phyloP scores from a whole-genome alignment of 441 rosid genomes.

The Capsella rubella region DNA sequence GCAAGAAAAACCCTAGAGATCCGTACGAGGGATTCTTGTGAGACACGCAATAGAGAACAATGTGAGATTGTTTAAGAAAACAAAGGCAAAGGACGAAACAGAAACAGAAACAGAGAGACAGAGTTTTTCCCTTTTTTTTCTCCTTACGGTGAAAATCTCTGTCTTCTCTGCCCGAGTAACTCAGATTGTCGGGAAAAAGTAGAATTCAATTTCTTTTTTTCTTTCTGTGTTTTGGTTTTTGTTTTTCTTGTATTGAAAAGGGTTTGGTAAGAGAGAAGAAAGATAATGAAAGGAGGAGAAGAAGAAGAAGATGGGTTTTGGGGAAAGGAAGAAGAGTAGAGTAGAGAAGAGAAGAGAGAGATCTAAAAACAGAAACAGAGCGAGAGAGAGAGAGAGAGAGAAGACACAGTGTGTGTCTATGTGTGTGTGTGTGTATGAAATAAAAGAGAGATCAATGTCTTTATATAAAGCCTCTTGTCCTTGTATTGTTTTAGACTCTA shows the following conservation, averaged over 20 bases:
- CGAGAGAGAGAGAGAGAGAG: constrained; percentile 17
- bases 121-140: constrained; percentile 13
- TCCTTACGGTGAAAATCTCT: constrained; percentile 33
- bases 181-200: constrained; percentile 34
- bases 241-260: constrained; percentile 21
- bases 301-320: constrained; percentile 41
- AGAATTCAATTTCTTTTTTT: constrained; percentile 6
- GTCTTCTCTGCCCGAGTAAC: constrained; percentile 39
- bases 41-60: constrained; percentile 35
- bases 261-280: constrained; percentile 37
- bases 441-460: constrained; percentile 43
- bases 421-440: constrained; percentile 29
- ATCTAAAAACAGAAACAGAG: constrained; percentile 36
- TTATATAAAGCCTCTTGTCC: constrained; percentile 47
- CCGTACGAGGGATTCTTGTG: constrained; percentile 35
- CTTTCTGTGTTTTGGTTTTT: background rate
- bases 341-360: constrained; percentile 34
- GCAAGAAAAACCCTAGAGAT: constrained; percentile 47
- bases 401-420: constrained; percentile 12
- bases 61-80: constrained; percentile 21
- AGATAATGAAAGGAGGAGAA: constrained; percentile 34
- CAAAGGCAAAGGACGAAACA: constrained; percentile 27
- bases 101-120: constrained; percentile 43
- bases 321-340: constrained; percentile 32
- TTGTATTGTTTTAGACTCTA: constrained; percentile 20